These are phyloP conservation scores for Exophiala oligosperma DNA, from an alignment of 2,329 filamentous ascomycete species.

Conservation along the genomic window DNA sequence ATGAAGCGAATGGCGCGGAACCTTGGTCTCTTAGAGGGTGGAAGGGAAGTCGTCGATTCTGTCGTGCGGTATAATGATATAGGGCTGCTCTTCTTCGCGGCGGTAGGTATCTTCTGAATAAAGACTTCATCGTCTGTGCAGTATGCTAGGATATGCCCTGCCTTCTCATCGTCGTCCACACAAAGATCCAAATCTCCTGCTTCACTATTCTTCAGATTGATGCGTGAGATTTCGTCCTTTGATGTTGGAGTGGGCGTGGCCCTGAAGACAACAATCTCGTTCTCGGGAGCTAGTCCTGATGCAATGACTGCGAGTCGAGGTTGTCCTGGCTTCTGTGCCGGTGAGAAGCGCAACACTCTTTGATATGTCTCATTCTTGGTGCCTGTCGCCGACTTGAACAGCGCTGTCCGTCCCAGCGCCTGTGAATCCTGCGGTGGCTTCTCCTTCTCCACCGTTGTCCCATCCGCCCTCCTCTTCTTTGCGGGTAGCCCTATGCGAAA, in stretches of 20 bases:
- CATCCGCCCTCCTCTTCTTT: slow-evolving; percentile 38
- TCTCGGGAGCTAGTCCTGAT: slow-evolving; percentile 71
- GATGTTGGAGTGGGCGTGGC: slow-evolving; percentile 54
- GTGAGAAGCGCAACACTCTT: slow-evolving; percentile 58
- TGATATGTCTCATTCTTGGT: slow-evolving; percentile 60
- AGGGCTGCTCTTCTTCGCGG: slow-evolving; percentile 38
- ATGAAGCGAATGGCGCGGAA: slow-evolving; percentile 42
- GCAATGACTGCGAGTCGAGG: slow-evolving; percentile 72
- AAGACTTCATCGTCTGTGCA: slow-evolving; percentile 76
- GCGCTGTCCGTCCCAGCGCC: slow-evolving; percentile 36
- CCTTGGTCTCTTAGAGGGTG: slow-evolving; percentile 46
- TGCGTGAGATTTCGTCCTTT: slow-evolving; percentile 56
- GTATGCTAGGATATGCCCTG: slow-evolving; percentile 70
- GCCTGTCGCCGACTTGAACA: slow-evolving; percentile 36
- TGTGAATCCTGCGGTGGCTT: slow-evolving; percentile 24
- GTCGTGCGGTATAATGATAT: slow-evolving; percentile 18
- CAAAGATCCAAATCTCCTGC: slow-evolving; percentile 37
- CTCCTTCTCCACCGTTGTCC: slow-evolving; percentile 21
- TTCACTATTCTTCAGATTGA: slow-evolving; percentile 54
- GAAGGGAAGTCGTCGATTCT: slow-evolving; percentile 23
- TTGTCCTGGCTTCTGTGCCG: slow-evolving; percentile 42
- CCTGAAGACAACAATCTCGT: slow-evolving; percentile 80
- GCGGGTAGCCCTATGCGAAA: slow-evolving; percentile 64
- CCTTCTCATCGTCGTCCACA: slow-evolving; percentile 12
- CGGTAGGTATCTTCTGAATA: slow-evolving; percentile 60